Base-by-base conservation (phyloP, 805 yeast species). In the Barnettozyma salicaria region DNA sequence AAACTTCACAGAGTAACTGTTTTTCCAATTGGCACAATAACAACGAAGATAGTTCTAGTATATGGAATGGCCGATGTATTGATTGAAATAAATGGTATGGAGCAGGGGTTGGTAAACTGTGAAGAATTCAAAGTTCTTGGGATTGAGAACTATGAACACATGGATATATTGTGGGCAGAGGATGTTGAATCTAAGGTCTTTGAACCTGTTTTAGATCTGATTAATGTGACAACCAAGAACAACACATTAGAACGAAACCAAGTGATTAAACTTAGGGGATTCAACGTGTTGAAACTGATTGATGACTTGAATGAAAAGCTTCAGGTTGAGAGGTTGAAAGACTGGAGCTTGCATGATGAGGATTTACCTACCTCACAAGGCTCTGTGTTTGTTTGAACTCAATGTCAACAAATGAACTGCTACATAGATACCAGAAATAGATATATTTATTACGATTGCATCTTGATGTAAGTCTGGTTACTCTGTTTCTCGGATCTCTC, bases 141-240 rank as follows among this genome's bases (percentile, higher is more conserved):
- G 0, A 67, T 81, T 1, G 63, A 60, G 0, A 63, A 60, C 7
- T 83, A 83, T 53, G 95, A 85, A 56, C 95, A 85, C 55, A 69
- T 85, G 64, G 95, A 85, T 51, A 74, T 84, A 28, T 51, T 85
- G 10, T 85, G 95, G 95, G 89, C 85, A 4, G 49, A 63, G 3
- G 76, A 79, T 40, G 85, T 78, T 5, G 66, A 56, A 7, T 44
- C 49, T 11, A 41, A 36, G 10, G 71, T 67, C 0, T 63, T 70
- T 27, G 18, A 25, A 2, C 58, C 55, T 3, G 70, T 76, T 39
- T 67, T 81, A 73, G 69, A 68, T 39, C 61, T 61, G 27, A 50
- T 74, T 10, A 67, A 74, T 63, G 24, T 31, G 11, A 19, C 18
- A 10, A n/a, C n/a, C 13, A 18, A n/a, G n/a, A n/a, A n/a, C n/a